Conservation (phyloP, 345 rosid species). For the Gossypium raimondii region DNA sequence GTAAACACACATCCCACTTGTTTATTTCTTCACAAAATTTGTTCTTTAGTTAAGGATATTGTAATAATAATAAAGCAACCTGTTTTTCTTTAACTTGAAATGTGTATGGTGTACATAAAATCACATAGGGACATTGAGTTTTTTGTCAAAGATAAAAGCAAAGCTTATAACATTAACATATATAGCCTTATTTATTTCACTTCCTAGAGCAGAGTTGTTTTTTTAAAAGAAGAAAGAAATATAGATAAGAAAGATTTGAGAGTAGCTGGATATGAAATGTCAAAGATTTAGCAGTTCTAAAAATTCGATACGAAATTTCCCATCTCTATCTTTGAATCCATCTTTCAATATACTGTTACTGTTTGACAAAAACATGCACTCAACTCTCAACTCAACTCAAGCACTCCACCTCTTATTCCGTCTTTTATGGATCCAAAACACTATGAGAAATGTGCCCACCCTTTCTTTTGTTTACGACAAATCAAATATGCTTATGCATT, state of each 20-base stretch:
- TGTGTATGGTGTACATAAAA: no score
- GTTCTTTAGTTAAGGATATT: background rate
- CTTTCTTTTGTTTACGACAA: background rate
- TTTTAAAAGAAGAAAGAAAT: background rate
- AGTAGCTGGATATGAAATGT: background rate
- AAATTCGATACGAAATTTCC: background rate
- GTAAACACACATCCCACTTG: background rate
- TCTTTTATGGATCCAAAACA: constrained; percentile 3
- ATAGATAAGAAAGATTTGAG: background rate
- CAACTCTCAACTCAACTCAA: background rate
- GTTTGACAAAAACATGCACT: constrained; percentile 3
- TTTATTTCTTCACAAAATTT: background rate
- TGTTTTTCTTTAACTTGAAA: background rate
- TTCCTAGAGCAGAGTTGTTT: background rate
- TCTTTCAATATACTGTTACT: background rate
- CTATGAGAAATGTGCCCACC: background rate
- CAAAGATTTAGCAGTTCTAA: background rate
- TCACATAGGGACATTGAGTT: no score
- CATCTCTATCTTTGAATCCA: background rate
- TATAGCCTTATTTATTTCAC: no score
- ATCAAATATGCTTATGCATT: background rate
- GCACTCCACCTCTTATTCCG: background rate
- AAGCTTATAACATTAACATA: no score
- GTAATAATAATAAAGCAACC: background rate
- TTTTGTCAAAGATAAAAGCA: no score